Conservation (phyloP, 2,329 filamentous ascomycete genomes). For the Calonectria pseudoreteaudii region DNA sequence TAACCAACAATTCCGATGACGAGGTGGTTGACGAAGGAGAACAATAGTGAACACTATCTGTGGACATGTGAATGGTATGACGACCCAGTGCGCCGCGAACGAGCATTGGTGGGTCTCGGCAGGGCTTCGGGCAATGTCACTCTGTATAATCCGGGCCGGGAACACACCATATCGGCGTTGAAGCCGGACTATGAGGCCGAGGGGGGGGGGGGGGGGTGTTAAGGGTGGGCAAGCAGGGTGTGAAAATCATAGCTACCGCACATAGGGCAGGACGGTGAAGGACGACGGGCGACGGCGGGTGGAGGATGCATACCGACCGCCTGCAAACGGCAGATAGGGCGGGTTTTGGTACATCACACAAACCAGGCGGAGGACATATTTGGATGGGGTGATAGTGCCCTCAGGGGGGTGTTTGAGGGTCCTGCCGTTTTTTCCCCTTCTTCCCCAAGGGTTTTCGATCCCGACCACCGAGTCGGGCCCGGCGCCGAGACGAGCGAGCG, state of each 20-base stretch:
- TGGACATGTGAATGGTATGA: not conserved
- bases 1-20: not conserved
- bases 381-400: not conserved
- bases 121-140: not conserved
- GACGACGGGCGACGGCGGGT: not conserved
- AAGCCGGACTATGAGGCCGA: not conserved
- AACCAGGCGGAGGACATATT: not conserved
- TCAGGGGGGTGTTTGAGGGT: not conserved
- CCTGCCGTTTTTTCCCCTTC: no score
- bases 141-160: not conserved
- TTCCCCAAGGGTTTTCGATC: not conserved
- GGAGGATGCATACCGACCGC: not conserved
- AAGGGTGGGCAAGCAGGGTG: not conserved
- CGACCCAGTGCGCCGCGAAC: not conserved
- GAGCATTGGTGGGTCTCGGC: not conserved
- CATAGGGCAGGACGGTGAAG: not conserved
- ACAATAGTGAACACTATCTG: not conserved
- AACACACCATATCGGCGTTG: not conserved
- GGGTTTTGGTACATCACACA: not conserved
- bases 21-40: not conserved
- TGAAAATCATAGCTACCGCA: not conserved
- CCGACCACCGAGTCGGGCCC: conserved; percentile 6
- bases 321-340: not conserved
- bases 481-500: not conserved
- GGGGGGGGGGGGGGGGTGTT: not conserved